Evolutionary conservation across 257 asterid species (phyloP), one percentile per base, ranked within the genome.

Genomic region (Paraleonurus japonicus): DNA sequence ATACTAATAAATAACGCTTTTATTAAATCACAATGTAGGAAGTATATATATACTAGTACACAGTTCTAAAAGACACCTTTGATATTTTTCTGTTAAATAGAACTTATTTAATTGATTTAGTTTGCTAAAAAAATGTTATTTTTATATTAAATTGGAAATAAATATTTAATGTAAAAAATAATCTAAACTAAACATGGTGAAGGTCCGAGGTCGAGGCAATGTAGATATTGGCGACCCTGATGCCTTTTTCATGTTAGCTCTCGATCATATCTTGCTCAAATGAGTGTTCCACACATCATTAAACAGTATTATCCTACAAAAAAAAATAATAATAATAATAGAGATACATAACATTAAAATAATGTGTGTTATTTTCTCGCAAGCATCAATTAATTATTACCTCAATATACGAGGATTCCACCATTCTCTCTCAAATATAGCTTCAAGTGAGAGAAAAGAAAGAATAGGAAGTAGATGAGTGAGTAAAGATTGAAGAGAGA

Each of bases 201-300:
- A 84, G 86, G 85, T 77, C 74, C 88, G 86, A 75, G 86, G 81
- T 80, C 77, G 83, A 27, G 89, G 85, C 28, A 8, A 55, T 12
- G 5, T 0, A 59, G 19, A 27, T 7, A 9, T 32, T 7, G 45
- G 3, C 24, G 57, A 51, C 15, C 54, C 77, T 59, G 55, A 73
- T 63, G 20, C 78, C 82, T 65, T 73, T 81, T 69, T 60, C 77
- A 10, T 65, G 50, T 72, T 60, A 19, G 22, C 24, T 67, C 53
- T 50, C 28, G 10, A 4, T 19, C 12, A 26, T 50, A 39, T 84
- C 87, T 86, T 84, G 89, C 89, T 84, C 89, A 84, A 86, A 84
- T 86, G 92, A 80, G 77, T 84, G 70, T 80, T 84, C 89, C 92
- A 84, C 3, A 4, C 19, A 11, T 7, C 9, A 37, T 58, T 39